phyloP scores from a whole-genome alignment of 2,329 filamentous ascomycete genomes.

The Botryosphaeria dothidea region DNA sequence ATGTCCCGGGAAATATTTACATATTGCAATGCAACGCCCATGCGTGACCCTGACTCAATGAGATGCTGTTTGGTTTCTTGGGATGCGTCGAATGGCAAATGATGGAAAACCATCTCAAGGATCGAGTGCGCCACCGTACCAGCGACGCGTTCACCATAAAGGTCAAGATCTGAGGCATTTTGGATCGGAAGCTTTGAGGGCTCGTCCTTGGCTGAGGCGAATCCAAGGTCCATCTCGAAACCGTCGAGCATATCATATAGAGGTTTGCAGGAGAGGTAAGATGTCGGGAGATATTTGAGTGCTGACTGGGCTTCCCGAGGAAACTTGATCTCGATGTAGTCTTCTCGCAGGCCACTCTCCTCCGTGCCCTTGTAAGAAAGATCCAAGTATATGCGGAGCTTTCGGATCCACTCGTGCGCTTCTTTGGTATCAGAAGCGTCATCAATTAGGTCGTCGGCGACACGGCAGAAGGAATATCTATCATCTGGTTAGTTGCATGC shows the following conservation, averaged over 20 bases:
- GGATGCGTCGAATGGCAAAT: conserved; percentile 34
- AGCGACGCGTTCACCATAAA: conserved; percentile 68
- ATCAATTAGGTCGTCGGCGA: conserved; percentile 73
- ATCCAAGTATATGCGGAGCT: conserved; percentile 59
- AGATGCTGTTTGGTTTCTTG: conserved; percentile 45
- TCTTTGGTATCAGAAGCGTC: conserved; percentile 57
- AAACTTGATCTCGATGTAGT: conserved; percentile 52
- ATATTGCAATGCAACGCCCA: conserved; percentile 76
- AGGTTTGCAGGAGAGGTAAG: conserved; percentile 58
- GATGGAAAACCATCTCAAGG: conserved; percentile 65
- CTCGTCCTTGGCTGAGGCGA: conserved; percentile 36
- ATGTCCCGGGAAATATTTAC: conserved; percentile 77
- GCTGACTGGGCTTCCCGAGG: conserved; percentile 55
- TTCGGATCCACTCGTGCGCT: conserved; percentile 59
- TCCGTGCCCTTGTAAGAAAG: conserved; percentile 46
- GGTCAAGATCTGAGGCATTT: conserved; percentile 59
- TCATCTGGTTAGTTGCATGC: too few relatives aligned
- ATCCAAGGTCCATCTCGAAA: conserved; percentile 68
- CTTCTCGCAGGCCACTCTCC: conserved; percentile 24
- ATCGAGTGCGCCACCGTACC: conserved; percentile 72
- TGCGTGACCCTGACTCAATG: conserved; percentile 59
- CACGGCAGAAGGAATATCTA: conserved; percentile 71
- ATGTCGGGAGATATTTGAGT: conserved; percentile 59
- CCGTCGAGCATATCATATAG: conserved; percentile 66
- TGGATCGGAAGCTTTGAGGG: conserved; percentile 55